phyloP scores from a whole-genome alignment of 495 filamentous ascomycete species.

The Chaetomium tenue region DNA sequence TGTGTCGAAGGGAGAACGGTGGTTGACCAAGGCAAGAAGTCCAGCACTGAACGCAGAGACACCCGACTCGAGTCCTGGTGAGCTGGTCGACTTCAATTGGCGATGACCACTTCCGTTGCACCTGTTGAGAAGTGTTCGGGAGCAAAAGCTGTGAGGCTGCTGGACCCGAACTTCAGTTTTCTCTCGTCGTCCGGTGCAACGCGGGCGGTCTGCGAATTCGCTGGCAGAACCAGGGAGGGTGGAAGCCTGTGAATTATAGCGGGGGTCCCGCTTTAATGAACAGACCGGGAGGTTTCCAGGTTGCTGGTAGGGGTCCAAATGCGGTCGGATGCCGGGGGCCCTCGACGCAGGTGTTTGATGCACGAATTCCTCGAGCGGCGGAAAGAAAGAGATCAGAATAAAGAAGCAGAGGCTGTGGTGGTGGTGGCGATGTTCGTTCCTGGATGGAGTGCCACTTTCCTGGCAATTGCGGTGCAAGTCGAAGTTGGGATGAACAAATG shows the following conservation, averaged over 20 bases:
- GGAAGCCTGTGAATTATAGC: conserved; percentile 27
- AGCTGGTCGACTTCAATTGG: conserved; percentile 19
- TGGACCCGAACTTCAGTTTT: conserved; percentile 29
- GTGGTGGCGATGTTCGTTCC: not conserved
- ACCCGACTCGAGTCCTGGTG: conserved; percentile 6
- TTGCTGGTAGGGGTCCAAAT: not conserved
- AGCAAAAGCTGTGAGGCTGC: conserved; percentile 24
- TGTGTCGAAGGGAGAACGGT: not conserved
- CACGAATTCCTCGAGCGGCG: conserved; percentile 5
- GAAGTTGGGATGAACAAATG: not conserved
- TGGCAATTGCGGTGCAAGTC: conserved; percentile 2
- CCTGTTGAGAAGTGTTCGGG: conserved; percentile 18
- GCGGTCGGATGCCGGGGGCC: not conserved
- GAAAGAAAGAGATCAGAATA: conserved; percentile 19
- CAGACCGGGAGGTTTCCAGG: conserved; percentile 15
- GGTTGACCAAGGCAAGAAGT: not conserved
- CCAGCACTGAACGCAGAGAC: conserved; percentile 26
- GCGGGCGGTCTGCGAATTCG: conserved; percentile 36
- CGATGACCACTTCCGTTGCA: conserved; percentile 14
- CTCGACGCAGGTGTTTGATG: conserved; percentile 9
- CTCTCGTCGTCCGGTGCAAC: conserved; percentile 43
- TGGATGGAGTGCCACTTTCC: not conserved
- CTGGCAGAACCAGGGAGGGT: conserved; percentile 28
- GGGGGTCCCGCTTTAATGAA: conserved; percentile 29
- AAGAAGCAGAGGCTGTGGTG: conserved; percentile 10